Percentiles rank a stretch among this genome's conserved stretches.
Conservation (phyloP, 768 basidiomycete genomes). For the Paxillus ammoniavirescens region DNA sequence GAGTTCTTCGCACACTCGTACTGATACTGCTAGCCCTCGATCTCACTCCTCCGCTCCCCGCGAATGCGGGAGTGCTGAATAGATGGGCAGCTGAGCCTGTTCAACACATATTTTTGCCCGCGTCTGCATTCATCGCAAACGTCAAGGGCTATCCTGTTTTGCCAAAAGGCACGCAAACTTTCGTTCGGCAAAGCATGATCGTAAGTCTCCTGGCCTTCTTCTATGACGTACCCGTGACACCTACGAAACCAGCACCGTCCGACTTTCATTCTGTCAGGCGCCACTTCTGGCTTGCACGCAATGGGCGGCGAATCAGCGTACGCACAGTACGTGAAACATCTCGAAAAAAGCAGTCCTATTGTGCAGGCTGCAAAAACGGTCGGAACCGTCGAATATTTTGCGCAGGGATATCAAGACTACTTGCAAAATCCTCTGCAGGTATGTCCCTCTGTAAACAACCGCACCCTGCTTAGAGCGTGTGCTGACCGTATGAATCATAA, state of each 20-base stretch:
- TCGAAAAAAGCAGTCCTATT: constrained; percentile 74
- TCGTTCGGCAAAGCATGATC: constrained; percentile 88
- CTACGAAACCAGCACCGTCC: constrained; percentile 68
- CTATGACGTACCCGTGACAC: constrained; percentile 18
- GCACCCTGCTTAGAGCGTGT: neutral
- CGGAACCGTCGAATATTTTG: constrained; percentile 86
- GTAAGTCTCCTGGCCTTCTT: constrained; percentile 40
- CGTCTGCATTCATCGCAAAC: constrained; percentile 92
- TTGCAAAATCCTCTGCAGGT: constrained; percentile 94
- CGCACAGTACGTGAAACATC: constrained; percentile 80
- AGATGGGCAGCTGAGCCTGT: constrained; percentile 95
- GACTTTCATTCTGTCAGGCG: constrained; percentile 77
- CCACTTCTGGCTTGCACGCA: constrained; percentile 59
- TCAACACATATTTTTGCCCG: constrained; percentile 84
- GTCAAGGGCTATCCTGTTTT: constrained; percentile 96
- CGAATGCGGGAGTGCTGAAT: constrained; percentile 67
- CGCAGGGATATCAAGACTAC: constrained; percentile 92
- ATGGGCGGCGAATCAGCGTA: constrained; percentile 87
- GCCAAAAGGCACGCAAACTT: constrained; percentile 88
- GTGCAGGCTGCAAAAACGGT: constrained; percentile 60
- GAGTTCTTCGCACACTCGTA: constrained; percentile 1
- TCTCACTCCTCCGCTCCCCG: constrained; percentile 84
- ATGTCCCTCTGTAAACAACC: constrained; percentile 13
- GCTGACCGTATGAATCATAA: constrained; percentile 11
- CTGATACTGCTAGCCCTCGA: constrained; percentile 69